Conservation (phyloP, 352 stramenopile species). For the Phytopythium chamaehyphon region DNA sequence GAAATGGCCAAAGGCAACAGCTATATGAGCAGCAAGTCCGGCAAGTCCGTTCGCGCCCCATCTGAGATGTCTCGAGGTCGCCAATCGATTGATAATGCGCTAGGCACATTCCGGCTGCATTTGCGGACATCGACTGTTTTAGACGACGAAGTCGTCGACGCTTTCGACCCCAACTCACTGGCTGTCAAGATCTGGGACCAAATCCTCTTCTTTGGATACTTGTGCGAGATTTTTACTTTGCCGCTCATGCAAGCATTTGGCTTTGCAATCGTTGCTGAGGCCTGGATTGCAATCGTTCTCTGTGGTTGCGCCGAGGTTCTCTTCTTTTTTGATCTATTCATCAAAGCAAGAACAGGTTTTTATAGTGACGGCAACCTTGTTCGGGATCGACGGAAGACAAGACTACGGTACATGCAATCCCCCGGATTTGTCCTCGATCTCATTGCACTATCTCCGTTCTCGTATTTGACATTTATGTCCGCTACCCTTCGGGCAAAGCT, state of each 20-base stretch:
- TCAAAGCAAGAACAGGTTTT: conserved; percentile 53
- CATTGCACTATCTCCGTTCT: conserved; percentile 39
- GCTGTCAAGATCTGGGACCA: conserved; percentile 53
- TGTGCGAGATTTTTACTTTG: conserved; percentile 54
- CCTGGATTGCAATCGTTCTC: neutral
- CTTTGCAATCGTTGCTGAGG: conserved; percentile 8
- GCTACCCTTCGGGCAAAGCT: neutral
- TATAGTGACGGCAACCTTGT: conserved; percentile 63
- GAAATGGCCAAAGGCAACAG: neutral
- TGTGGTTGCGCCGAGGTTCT: conserved; percentile 25
- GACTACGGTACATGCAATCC: conserved; percentile 46
- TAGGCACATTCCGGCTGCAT: conserved; percentile 14
- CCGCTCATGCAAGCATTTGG: conserved; percentile 55
- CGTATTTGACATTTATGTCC: neutral
- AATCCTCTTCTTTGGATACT: conserved; percentile 36
- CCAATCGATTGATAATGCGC: conserved; percentile 11
- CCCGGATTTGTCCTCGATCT: conserved; percentile 42
- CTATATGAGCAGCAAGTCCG: neutral
- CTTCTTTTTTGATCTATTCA: conserved; percentile 51
- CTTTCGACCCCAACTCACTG: conserved; percentile 43
- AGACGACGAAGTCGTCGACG: conserved; percentile 27
- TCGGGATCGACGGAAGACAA: conserved; percentile 30
- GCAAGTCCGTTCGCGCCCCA: neutral
- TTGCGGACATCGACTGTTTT: conserved; percentile 10
- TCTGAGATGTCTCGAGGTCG: conserved; percentile 9